Percentiles rank a stretch among this genome's conserved stretches.
Conservation (phyloP, 1,284 basidiomycete genomes). For the Ceratobasidium sp. region DNA sequence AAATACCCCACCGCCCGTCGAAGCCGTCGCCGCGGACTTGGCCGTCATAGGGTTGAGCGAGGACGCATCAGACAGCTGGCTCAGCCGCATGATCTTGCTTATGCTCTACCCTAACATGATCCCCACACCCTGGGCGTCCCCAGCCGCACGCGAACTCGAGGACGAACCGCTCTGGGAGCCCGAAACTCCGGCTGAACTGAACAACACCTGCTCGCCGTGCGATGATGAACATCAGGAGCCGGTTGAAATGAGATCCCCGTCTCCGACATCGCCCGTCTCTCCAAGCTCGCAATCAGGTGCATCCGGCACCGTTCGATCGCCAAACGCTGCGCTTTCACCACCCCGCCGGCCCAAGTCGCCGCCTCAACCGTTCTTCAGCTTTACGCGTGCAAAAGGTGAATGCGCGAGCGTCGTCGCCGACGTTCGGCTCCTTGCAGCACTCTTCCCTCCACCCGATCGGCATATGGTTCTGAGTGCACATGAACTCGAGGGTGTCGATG, state of each 20-base stretch:
- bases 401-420: conserved; percentile 71
- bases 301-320: conserved; percentile 8
- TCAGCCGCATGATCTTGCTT: conserved; percentile 74
- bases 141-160: conserved; percentile 4
- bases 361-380: conserved; percentile 68
- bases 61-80: conserved; percentile 70
- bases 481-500: conserved; percentile 65
- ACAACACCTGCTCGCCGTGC: conserved; percentile 20
- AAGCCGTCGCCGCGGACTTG: conserved; percentile 47
- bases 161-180: conserved; percentile 14
- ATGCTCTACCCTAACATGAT: conserved; percentile 76
- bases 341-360: conserved; percentile 13
- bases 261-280: conserved; percentile 18
- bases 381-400: conserved; percentile 71
- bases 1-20: conserved; percentile 41
- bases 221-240: not conserved
- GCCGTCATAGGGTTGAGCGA: conserved; percentile 57
- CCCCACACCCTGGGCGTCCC: conserved; percentile 45
- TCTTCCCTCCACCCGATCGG: conserved; percentile 71
- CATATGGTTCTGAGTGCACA: conserved; percentile 76
- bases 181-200: conserved; percentile 32
- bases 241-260: not conserved
- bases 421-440: conserved; percentile 63
- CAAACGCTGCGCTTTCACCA: not conserved
- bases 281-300: not conserved